Evolutionary conservation across 83 land plant species (phyloP), one percentile per base, ranked within the genome.

Genomic region (Isoetes engelmannii): DNA sequence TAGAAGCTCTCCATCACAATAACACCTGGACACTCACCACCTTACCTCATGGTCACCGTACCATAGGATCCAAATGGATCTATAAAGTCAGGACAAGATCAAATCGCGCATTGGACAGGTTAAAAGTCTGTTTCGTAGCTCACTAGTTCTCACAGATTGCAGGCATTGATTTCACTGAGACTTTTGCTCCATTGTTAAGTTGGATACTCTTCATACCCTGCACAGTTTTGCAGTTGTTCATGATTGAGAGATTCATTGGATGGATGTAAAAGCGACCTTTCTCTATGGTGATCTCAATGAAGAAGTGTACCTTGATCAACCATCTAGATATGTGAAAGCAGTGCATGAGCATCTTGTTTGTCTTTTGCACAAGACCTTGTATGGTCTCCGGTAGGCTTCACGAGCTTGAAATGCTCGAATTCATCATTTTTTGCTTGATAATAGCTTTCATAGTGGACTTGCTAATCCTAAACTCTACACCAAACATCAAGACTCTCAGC

Each of bases 91-190:
- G 73, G 41, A 62, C 21, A 43, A 41, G 37, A n/a, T 19, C 56
- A 6, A 49, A 74, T 53, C 74, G 81, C 43, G 4, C 6, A 0
- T 48, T 79, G 8, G 20, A 69, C 5, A 55, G 50, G 65, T 43
- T 63, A 48, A 79, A 79, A 58, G 77, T 69, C n/a, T 46, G 77
- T 4, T 59, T 67, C 0, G 67, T 78, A 1, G 80, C 75, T 6
- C 57, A 61, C 17, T 65, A 65, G 0, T 72, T 9, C 48, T 21
- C 42, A 47, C 57, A 77, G 47, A 50, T 48, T 42, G 37, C 13
- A 7, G 63, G 76, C 4, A 56, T 78, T 47, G 73, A 78, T 47
- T 78, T 20, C 19, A 12, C 43, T 9, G 77, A 78, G 28, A 73
- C 72, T 6, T 71, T 44, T 71, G 18, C 75, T 51, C 79, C 68